Conservation (phyloP, 139 green algal species). For the Spirogloea muscicola region DNA sequence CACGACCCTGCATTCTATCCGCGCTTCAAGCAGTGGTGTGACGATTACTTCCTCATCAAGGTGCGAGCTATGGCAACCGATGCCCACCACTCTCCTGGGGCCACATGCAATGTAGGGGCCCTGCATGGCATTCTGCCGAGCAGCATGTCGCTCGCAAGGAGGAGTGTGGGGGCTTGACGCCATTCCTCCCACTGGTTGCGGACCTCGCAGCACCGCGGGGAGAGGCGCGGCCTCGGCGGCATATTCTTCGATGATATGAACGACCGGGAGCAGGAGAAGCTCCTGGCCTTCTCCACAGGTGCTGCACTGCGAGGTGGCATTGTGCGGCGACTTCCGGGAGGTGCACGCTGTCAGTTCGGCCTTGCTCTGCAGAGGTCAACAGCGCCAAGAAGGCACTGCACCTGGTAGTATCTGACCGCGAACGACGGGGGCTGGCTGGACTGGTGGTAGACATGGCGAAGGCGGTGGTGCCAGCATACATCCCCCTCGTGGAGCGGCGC, state of each 20-base stretch:
- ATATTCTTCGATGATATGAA: conserved; percentile 99
- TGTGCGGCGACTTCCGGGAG: not conserved
- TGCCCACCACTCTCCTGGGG: no score
- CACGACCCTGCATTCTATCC: conserved; percentile 91
- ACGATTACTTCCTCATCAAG: conserved; percentile 98
- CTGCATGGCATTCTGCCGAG: no score
- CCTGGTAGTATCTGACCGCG: conserved; percentile 74
- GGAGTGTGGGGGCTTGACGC: no score
- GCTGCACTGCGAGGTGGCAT: not conserved
- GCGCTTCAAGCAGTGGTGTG: conserved; percentile 89
- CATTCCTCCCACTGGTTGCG: no score
- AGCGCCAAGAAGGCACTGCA: no score
- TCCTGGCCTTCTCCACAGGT: conserved; percentile 70
- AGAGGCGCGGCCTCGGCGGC: conserved; percentile 84
- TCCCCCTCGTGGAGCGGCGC: conserved; percentile 85
- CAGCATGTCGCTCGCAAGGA: no score
- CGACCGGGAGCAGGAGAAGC: conserved; percentile 56
- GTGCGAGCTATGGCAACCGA: not conserved
- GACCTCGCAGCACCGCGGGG: conserved; percentile 68
- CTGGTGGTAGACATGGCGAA: conserved; percentile 68
- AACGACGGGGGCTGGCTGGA: conserved; percentile 32
- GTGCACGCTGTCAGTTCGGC: no score
- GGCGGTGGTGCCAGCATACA: conserved; percentile 67
- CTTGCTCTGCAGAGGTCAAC: no score
- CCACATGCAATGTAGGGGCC: no score